phyloP scores from a whole-genome alignment of 2,329 filamentous ascomycete species.

The Beauveria bassiana region DNA sequence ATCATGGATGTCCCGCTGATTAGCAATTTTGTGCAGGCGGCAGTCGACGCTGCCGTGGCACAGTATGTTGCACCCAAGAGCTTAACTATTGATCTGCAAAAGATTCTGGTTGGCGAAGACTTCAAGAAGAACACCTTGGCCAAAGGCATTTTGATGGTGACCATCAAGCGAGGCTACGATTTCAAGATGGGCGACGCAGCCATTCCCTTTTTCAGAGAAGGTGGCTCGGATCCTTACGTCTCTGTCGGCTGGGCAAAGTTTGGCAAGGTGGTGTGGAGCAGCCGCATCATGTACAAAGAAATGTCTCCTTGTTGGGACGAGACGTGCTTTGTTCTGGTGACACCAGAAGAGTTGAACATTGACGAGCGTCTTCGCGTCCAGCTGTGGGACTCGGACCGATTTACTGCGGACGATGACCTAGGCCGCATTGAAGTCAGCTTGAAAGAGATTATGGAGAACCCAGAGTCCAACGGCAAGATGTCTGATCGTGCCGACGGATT shows the following conservation, averaged over 20 bases:
- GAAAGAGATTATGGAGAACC: conserved; percentile 53
- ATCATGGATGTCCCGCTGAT: conserved; percentile 70
- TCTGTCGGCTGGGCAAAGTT: conserved; percentile 73
- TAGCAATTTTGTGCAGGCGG: conserved; percentile 66
- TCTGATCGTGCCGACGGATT: conserved; percentile 58
- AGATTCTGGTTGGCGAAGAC: conserved; percentile 70
- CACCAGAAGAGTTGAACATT: conserved; percentile 63
- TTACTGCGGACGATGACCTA: conserved; percentile 66
- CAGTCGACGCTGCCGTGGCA: conserved; percentile 64
- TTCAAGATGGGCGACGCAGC: conserved; percentile 65
- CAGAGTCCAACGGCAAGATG: conserved; percentile 54
- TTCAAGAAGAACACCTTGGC: conserved; percentile 68
- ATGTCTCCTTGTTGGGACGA: conserved; percentile 67
- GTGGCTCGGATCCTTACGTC: conserved; percentile 63
- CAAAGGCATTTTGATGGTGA: conserved; percentile 57
- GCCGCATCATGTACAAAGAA: conserved; percentile 55
- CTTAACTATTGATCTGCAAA: conserved; percentile 64
- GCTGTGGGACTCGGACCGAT: conserved; percentile 68
- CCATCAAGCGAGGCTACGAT: conserved; percentile 57
- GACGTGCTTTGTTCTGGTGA: conserved; percentile 60
- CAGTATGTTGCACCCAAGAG: conserved; percentile 73
- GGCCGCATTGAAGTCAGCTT: conserved; percentile 64
- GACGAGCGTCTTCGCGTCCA: conserved; percentile 62
- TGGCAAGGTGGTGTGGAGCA: conserved; percentile 53
- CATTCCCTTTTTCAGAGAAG: conserved; percentile 49